Base-by-base conservation (phyloP, 2,329 filamentous ascomycete species). In the Ciborinia camelliae region DNA sequence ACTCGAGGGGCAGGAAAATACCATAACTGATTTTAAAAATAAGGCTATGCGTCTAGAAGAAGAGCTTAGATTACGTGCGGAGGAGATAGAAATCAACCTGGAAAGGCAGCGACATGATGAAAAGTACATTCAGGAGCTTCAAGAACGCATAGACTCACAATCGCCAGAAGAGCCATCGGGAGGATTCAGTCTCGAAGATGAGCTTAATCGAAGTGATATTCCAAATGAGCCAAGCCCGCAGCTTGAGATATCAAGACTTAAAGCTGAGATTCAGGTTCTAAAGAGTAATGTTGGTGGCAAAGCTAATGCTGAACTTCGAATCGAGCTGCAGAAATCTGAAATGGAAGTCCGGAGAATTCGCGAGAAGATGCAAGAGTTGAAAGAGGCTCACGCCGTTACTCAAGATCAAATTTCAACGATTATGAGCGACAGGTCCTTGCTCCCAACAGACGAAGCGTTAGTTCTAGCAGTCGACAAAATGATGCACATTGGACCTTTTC, bases 261-360 rank as follows among this genome's bases (percentile, higher is more conserved):
- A 83, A 72, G 83, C 86, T 7, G 86, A 89, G 74, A 87, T 86
- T 69, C 80, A 82, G 43, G 74, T 88, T 9, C 76, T 88, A 15
- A 82, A 82, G 66, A 83, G 80, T 67, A 84, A 80, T 58, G 81
- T 80, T 12, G 81, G 81, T 9, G 80, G 81, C 9, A 81, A 82
- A 1, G 84, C 86, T 69, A 83, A 81, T 64, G 81, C 81, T 51
- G 77, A 80, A 51, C 76, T 88, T 53, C 80, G 84, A 37, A 78
- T 79, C 62, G 84, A 88, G 67, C 77, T 87, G 37, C 85, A 88
- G 55, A 80, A 83, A 65, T 76, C 82, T 64, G 81, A 80, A 63
- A 78, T 79, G 60, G 80, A 81, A 67, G 77, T 79, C 45, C 81
- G 84, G 65, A 76, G 79, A 48, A 74, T 86, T n/a, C 82, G 85